These are phyloP conservation scores for Bryoglossum gracile DNA, from an alignment of 495 filamentous ascomycete species.

Conservation along the genomic window DNA sequence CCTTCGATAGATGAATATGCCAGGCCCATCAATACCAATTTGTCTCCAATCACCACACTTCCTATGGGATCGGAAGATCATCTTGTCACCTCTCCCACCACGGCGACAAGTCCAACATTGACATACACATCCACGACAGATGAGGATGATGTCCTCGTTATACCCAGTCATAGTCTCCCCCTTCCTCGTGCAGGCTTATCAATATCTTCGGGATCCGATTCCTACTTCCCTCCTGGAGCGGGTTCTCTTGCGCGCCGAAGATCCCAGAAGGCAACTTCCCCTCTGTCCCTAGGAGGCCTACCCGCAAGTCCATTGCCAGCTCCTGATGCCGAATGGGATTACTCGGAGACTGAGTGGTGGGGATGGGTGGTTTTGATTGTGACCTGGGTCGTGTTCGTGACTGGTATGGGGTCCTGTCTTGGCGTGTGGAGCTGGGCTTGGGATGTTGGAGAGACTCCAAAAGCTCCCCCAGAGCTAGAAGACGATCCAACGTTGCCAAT, in stretches of 20 bases:
- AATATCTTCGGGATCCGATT: constrained; percentile 53
- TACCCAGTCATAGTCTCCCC: constrained; percentile 35
- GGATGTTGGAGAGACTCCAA: constrained; percentile 95
- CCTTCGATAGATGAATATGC: constrained; percentile 39
- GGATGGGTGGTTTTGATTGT: constrained; percentile 84
- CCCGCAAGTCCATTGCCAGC: constrained; percentile 33
- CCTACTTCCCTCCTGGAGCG: constrained; percentile 48
- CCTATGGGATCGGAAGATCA: constrained; percentile 21
- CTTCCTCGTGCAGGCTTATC: constrained; percentile 33
- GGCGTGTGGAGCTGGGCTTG: constrained; percentile 99
- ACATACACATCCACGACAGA: constrained; percentile 68
- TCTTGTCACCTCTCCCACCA: constrained; percentile 16
- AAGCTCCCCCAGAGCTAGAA: constrained; percentile 86
- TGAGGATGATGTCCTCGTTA: constrained; percentile 66
- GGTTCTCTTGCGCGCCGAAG: constrained; percentile 38
- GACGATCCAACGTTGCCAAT: constrained; percentile 92
- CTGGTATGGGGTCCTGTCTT: constrained; percentile 90
- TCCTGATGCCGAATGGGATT: constrained; percentile 62
- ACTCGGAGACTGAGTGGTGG: constrained; percentile 92
- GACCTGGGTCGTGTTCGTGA: constrained; percentile 92
- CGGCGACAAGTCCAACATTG: constrained; percentile 47
- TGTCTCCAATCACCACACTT: constrained; percentile 26
- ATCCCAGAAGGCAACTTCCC: constrained; percentile 53
- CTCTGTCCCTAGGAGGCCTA: constrained; percentile 43
- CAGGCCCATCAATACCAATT: constrained; percentile 23